Conservation (phyloP, 1,139 yeast species). For the Blastobotrys persicus region DNA sequence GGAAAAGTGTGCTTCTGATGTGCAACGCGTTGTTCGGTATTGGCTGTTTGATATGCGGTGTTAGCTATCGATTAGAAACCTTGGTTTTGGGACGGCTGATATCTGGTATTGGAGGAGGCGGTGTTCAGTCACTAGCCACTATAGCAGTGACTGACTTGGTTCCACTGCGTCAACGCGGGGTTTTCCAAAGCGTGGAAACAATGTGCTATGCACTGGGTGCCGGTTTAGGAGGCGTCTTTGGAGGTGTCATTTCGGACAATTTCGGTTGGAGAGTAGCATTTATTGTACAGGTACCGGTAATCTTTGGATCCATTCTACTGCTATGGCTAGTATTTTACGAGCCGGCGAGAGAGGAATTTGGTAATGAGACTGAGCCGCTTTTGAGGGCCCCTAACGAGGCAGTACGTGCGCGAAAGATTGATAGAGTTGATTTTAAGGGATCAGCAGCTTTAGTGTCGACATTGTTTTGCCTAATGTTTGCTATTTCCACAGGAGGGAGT, state of each 20-base stretch:
- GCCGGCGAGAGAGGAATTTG: background rate
- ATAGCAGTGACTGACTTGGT: conserved; percentile 57
- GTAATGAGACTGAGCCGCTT: background rate
- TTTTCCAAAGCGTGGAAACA: conserved; percentile 61
- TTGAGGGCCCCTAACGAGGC: background rate
- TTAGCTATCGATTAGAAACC: conserved; percentile 39
- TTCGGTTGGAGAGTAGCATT: conserved; percentile 79
- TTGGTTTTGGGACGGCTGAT: conserved; percentile 61
- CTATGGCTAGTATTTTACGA: conserved; percentile 25
- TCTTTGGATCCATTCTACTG: conserved; percentile 47
- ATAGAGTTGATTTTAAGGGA: conserved; percentile 69
- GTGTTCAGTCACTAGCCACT: conserved; percentile 52
- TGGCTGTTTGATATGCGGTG: conserved; percentile 56
- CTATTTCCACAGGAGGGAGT: conserved; percentile 67
- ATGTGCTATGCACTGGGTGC: conserved; percentile 66
- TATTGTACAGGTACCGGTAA: conserved; percentile 61
- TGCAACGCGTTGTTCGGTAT: conserved; percentile 50
- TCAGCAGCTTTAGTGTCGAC: conserved; percentile 57
- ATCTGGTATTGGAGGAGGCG: conserved; percentile 66
- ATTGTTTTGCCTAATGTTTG: conserved; percentile 52
- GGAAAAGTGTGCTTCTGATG: conserved; percentile 52
- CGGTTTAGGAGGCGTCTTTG: conserved; percentile 64
- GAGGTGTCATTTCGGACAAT: conserved; percentile 65
- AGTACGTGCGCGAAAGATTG: background rate
- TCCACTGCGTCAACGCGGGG: conserved; percentile 55